Base-by-base conservation (phyloP, 306 rosid genomes). In the Trifolium fragiferum region DNA sequence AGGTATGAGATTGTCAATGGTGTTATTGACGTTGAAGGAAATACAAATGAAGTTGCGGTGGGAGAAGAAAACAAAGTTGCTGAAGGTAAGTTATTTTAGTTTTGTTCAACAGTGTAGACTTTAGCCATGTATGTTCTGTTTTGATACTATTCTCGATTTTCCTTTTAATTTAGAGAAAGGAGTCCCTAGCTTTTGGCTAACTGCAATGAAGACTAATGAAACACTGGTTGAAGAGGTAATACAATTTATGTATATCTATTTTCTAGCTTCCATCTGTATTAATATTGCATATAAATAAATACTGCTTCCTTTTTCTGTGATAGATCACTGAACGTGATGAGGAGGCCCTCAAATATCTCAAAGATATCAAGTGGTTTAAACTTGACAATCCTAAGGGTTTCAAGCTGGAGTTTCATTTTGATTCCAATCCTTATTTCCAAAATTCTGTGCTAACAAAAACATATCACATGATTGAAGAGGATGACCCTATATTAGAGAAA, bases 301-400 rank as follows among this genome's bases (percentile, higher is more conserved):
- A 66, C 51, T 6, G 55, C 9, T 46, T 15, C 33, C n/a, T 14
- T 50, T 70, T 70, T 63, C 20, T 76, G 75, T 58, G 49, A 37
- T 60, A 86, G 90, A 86, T 86, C 49, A 58, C 84, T 54, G 86
- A 83, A 72, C 84, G 77, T 61, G 90, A 86, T 77, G 90, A 86
- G 67, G 88, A 70, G 32, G 86, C 90, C 27, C 84, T 86, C 76
- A 76, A 81, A 53, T 84, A 76, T 84, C 84, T 86, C 40, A 65
- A 74, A 77, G 90, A 84, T 72, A 81, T 86, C 77, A 79, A 82
- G 77, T 82, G 86, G 83, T 53, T 44, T 74, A 86, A 49, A 82
- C 43, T 86, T 35, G 70, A 79, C 40, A 10, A 79, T 47, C 81
- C 88, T 20, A 84, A 46, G 74, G 83, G 90, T 33, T 86, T 86